phyloP scores from a whole-genome alignment of 2,329 filamentous ascomycete genomes.

The Aureobasidium melanogenum region DNA sequence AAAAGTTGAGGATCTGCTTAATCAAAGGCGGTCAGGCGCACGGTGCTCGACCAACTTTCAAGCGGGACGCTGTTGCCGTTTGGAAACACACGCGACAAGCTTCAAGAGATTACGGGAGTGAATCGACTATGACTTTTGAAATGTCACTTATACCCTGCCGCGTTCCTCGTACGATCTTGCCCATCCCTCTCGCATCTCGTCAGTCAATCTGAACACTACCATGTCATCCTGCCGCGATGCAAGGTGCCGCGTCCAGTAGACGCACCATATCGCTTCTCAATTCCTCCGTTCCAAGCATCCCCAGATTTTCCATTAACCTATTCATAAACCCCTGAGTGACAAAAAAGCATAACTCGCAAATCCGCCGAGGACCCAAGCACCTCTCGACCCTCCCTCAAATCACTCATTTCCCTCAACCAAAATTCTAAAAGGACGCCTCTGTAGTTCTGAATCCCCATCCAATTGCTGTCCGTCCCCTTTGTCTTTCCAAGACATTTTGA shows the following conservation, averaged over 20 bases:
- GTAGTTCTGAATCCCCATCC: not conserved
- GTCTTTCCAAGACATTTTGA: not conserved
- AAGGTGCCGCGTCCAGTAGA: not conserved
- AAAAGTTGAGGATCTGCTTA: constrained; percentile 8
- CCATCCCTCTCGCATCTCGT: not conserved
- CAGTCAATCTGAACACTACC: not conserved
- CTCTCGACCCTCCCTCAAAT: not conserved
- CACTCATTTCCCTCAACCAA: constrained; percentile 10
- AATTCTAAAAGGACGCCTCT: not conserved
- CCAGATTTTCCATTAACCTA: not conserved
- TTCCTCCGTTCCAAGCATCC: not conserved
- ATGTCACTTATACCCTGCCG: not conserved
- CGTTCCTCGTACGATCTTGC: not conserved
- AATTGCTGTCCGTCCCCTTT: constrained; percentile 4
- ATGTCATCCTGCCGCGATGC: not conserved
- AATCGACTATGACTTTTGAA: not conserved
- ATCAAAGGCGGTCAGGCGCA: constrained; percentile 8
- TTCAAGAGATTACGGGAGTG: not conserved
- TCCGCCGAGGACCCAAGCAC: not conserved
- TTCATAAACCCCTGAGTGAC: constrained; percentile 8
- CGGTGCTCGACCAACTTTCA: not conserved
- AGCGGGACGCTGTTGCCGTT: constrained; percentile 2
- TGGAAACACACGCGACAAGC: constrained; percentile 9
- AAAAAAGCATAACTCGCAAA: constrained; percentile 1
- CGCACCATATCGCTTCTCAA: not conserved